Conservation (phyloP, 2,329 filamentous ascomycete species). For the Clonostachys rhizophaga region DNA sequence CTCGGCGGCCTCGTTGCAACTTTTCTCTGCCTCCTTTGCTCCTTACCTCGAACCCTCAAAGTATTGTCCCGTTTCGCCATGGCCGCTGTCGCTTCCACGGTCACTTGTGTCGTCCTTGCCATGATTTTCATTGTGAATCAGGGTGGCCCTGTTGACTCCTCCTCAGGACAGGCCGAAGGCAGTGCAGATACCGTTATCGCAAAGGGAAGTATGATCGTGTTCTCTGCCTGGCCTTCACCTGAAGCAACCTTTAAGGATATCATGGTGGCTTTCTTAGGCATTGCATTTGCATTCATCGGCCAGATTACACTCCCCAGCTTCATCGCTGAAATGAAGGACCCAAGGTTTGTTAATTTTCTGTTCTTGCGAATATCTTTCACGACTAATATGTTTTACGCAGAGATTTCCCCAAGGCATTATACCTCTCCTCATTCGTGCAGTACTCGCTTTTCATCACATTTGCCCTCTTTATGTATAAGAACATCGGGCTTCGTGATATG, state of each 20-base stretch:
- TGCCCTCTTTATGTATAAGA: conserved; percentile 2
- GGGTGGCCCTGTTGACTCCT: too few species aligned
- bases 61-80: too few species aligned
- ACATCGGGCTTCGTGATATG: conserved; percentile 1
- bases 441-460: conserved; percentile 1
- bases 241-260: neutral
- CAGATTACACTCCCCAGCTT: conserved; percentile 3
- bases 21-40: too few species aligned
- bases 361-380: neutral
- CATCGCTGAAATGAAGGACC: conserved; percentile 4
- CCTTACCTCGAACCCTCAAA: too few species aligned
- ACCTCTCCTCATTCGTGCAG: neutral
- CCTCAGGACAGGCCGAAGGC: too few species aligned
- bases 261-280: conserved; percentile 1
- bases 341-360: neutral
- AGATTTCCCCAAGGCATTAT: conserved; percentile 3
- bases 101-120: too few species aligned
- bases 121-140: too few species aligned
- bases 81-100: too few species aligned
- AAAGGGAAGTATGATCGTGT: too few species aligned
- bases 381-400: neutral
- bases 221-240: neutral
- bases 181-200: too few species aligned
- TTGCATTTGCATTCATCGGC: conserved; percentile 3
- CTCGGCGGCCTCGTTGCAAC: too few species aligned